A percentile compares a stretch with the other conserved stretches of the same genome.
phyloP scores from a whole-genome alignment of 371 early-diverging fungal species.

The Zychaea mexicana region DNA sequence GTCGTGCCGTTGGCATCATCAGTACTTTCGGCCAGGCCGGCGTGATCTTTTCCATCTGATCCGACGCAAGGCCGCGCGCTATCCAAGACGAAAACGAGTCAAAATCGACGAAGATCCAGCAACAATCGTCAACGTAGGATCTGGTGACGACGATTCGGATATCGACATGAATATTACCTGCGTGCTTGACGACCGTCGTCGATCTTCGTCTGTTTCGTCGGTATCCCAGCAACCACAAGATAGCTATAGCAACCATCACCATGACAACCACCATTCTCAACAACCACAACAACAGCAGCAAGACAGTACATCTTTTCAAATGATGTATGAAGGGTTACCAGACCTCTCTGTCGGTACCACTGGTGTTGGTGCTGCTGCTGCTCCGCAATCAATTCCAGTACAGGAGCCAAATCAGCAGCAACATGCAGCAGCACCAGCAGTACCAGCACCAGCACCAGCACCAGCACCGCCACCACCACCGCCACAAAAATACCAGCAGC shows the following conservation, averaged over 20 bases:
- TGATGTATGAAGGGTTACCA: constrained; percentile 3
- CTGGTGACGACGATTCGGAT: constrained; percentile 35
- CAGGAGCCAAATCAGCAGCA: constrained; percentile 11
- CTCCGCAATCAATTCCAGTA: background rate
- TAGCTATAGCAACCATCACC: background rate
- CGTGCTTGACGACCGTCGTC: constrained; percentile 12
- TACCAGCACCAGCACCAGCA: background rate
- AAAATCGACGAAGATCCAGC: constrained; percentile 35
- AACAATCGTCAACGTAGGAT: constrained; percentile 39
- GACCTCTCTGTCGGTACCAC: background rate
- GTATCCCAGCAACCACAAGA: constrained; percentile 9
- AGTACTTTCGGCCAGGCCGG: constrained; percentile 47
- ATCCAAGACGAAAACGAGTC: constrained; percentile 32
- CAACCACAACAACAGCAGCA: constrained; percentile 5
- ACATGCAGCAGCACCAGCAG: too few species aligned
- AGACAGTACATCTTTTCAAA: background rate
- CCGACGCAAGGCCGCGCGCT: constrained; percentile 47
- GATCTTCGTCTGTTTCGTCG: constrained; percentile 22
- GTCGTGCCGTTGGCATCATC: constrained; percentile 55
- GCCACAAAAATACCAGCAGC: background rate
- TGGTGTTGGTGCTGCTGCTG: background rate
- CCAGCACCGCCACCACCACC: background rate
- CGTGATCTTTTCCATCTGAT: constrained; percentile 53
- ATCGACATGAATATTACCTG: constrained; percentile 19
- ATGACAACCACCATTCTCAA: background rate